Conservation (phyloP, 257 asterid genomes). For the Cinchona pubescens region DNA sequence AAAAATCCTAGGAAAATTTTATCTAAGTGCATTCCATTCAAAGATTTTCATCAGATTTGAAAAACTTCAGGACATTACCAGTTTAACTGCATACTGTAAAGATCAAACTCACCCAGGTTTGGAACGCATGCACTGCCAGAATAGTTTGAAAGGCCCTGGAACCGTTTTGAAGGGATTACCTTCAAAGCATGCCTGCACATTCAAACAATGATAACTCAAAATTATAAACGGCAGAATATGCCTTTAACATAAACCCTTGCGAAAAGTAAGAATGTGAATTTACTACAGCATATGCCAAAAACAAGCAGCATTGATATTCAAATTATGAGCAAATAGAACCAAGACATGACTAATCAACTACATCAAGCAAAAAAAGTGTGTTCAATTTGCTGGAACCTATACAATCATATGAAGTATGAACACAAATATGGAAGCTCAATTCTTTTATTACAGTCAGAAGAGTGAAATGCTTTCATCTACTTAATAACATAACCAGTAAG, state of each 20-base stretch:
- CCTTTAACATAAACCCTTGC: background rate
- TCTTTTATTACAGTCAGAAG: background rate
- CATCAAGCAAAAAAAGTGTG: background rate
- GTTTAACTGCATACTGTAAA: background rate
- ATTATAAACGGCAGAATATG: background rate
- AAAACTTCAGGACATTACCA: background rate
- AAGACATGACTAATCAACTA: slow-evolving; percentile 1
- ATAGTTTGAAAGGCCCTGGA: slow-evolving; percentile 95
- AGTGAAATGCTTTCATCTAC: background rate
- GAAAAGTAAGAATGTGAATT: background rate
- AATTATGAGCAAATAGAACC: too few relatives aligned
- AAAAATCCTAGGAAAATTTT: background rate
- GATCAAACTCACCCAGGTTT: slow-evolving; percentile 70
- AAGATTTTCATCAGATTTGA: background rate
- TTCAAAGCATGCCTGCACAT: slow-evolving; percentile 79
- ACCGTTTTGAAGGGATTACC: slow-evolving; percentile 95
- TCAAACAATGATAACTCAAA: background rate
- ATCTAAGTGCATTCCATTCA: background rate
- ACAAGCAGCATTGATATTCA: background rate
- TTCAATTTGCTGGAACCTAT: background rate
- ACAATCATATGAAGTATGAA: background rate
- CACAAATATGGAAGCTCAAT: background rate
- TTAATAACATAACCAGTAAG: background rate
- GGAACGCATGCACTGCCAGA: slow-evolving; percentile 89
- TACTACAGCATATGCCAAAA: background rate